Percentiles rank a stretch among this genome's conserved stretches.
phyloP scores from a whole-genome alignment of 495 filamentous ascomycete species.

The Bathelium albidoporum region DNA sequence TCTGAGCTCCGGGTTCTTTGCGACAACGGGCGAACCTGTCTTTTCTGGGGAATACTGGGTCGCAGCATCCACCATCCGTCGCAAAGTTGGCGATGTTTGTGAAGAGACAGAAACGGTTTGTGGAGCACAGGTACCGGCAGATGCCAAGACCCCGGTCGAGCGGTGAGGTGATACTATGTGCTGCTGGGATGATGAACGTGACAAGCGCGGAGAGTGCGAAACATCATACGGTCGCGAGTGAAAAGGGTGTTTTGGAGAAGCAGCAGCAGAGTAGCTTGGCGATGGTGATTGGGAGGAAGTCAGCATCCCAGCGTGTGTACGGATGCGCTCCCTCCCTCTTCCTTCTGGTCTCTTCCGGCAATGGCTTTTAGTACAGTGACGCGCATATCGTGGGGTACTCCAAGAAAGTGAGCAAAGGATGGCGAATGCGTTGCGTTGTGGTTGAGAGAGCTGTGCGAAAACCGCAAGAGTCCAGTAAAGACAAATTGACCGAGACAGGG shows the following conservation, averaged over 20 bases:
- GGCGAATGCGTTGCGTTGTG: background rate
- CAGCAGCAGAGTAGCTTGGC: constrained; percentile 19
- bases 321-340: constrained; percentile 1
- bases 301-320: background rate
- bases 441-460: background rate
- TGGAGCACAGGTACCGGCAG: background rate
- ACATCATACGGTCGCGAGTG: constrained; percentile 14
- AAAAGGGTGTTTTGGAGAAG: constrained; percentile 20
- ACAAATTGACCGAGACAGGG: too few species aligned
- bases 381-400: background rate
- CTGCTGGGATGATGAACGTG: background rate
- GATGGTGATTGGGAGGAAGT: constrained; percentile 10
- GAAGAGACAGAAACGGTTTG: background rate
- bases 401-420: background rate
- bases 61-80: constrained; percentile 1
- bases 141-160: background rate
- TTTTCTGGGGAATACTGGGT: background rate
- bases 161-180: background rate
- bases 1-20: background rate
- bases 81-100: background rate
- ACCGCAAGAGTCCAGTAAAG: background rate
- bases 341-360: background rate
- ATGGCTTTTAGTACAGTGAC: background rate
- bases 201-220: constrained; percentile 12
- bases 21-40: background rate